Percentiles rank a stretch among this genome's conserved stretches.
phyloP scores from a whole-genome alignment of 495 filamentous ascomycete species.

The Evansstolkia leycettana region DNA sequence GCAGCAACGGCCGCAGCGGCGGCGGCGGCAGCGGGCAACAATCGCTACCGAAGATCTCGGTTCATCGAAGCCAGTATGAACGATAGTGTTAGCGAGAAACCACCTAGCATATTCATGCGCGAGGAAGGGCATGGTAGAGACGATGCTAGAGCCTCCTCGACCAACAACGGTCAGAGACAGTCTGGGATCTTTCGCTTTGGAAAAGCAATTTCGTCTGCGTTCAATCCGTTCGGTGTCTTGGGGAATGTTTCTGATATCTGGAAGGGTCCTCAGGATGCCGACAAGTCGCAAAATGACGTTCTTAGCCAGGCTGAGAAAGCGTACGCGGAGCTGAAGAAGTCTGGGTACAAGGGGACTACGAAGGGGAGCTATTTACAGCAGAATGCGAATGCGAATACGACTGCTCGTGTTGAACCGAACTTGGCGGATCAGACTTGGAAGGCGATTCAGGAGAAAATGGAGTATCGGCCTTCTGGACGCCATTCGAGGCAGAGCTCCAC shows the following conservation, averaged over 20 bases:
- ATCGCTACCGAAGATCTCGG: constrained; percentile 37
- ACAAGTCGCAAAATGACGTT: constrained; percentile 22
- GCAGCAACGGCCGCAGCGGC: too few species aligned
- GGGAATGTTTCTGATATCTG: constrained; percentile 20
- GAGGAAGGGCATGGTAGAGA: constrained; percentile 26
- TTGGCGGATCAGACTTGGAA: constrained; percentile 29
- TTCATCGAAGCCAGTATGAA: constrained; percentile 72
- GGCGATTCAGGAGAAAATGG: constrained; percentile 25
- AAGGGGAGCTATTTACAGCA: constrained; percentile 24
- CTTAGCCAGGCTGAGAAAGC: constrained; percentile 39
- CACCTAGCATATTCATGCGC: constrained; percentile 49
- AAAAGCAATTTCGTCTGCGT: constrained; percentile 41
- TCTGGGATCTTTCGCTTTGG: constrained; percentile 49
- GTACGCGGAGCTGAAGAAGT: constrained; percentile 50
- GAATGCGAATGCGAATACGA: background rate
- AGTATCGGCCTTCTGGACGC: constrained; percentile 8
- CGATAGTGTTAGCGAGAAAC: constrained; percentile 56
- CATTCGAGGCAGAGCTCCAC: constrained; percentile 14
- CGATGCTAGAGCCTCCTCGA: background rate
- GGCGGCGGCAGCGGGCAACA: background rate
- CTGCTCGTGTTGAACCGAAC: constrained; percentile 6
- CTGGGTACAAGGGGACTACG: constrained; percentile 39
- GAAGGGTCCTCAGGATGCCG: constrained; percentile 7
- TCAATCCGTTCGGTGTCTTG: constrained; percentile 41
- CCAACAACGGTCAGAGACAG: constrained; percentile 3